Conservation (phyloP, 2,329 filamentous ascomycete species). For the Mycogone perniciosa region DNA sequence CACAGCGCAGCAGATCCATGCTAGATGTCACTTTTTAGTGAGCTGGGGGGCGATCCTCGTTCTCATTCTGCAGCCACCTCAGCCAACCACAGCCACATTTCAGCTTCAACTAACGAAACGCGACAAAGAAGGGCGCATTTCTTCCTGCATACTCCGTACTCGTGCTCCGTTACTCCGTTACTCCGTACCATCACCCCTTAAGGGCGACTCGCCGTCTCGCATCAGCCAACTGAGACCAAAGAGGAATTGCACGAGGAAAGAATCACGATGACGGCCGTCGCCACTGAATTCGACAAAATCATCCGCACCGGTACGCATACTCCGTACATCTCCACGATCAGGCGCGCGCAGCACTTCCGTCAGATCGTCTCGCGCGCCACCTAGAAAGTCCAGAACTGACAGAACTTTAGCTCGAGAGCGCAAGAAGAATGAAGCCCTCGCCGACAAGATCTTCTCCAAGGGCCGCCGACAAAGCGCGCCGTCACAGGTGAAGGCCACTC, state of each 20-base stretch:
- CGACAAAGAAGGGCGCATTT: background rate
- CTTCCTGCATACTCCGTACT: background rate
- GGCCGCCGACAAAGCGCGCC: constrained; percentile 55
- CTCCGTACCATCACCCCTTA: too few relatives aligned
- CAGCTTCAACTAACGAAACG: background rate
- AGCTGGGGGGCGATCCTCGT: too few relatives aligned
- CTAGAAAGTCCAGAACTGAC: constrained; percentile 41
- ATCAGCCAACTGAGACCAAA: background rate
- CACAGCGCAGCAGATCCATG: constrained; percentile 3
- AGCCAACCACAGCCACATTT: background rate
- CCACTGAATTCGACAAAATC: constrained; percentile 49
- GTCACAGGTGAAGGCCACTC: constrained; percentile 35
- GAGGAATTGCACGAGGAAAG: background rate
- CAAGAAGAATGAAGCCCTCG: constrained; percentile 66
- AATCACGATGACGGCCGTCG: constrained; percentile 36
- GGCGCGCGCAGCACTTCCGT: background rate
- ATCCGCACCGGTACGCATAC: constrained; percentile 42
- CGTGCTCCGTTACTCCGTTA: background rate
- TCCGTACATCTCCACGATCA: background rate
- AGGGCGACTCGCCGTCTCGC: background rate
- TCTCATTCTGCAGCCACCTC: background rate
- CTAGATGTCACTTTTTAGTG: too few relatives aligned
- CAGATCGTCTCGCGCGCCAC: constrained; percentile 27
- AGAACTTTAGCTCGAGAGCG: constrained; percentile 51
- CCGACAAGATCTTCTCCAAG: constrained; percentile 62